Conservation (phyloP, 2,329 filamentous ascomycete genomes). For the Exophiala alcalophila region DNA sequence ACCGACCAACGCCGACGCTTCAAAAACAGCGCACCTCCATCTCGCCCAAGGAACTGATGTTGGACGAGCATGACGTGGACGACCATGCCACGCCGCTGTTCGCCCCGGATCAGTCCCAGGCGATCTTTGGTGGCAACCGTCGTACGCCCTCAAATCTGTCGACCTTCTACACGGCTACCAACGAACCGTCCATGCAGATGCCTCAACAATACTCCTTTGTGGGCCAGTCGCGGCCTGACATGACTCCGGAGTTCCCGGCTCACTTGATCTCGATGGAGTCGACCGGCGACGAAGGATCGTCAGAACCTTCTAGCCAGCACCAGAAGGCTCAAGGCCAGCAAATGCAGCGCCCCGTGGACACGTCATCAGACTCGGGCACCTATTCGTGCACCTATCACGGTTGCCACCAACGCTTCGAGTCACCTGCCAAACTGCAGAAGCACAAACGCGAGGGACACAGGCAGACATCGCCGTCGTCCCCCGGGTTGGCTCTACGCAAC, state of each 20-base stretch:
- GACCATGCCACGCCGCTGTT: constrained; percentile 70
- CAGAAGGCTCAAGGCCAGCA: constrained; percentile 48
- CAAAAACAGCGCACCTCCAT: constrained; percentile 71
- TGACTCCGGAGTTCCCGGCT: constrained; percentile 57
- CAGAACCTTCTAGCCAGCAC: constrained; percentile 28
- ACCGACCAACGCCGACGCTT: constrained; percentile 38
- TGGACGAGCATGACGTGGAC: constrained; percentile 78
- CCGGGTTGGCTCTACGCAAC: constrained; percentile 63
- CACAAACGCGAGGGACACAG: constrained; percentile 94
- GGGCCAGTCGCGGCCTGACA: constrained; percentile 35
- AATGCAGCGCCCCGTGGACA: constrained; percentile 59
- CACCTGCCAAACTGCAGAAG: constrained; percentile 80
- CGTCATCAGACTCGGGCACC: constrained; percentile 74
- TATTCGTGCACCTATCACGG: constrained; percentile 97
- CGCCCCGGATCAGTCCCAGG: constrained; percentile 54
- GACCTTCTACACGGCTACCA: constrained; percentile 34
- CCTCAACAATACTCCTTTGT: constrained; percentile 31
- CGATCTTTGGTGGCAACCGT: constrained; percentile 51
- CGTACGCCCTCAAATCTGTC: constrained; percentile 34
- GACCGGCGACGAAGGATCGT: constrained; percentile 51
- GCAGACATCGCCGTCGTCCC: constrained; percentile 58
- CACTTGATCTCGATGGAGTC: constrained; percentile 62
- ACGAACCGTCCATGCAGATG: constrained; percentile 26
- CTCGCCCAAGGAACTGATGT: constrained; percentile 84
- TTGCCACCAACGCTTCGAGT: constrained; percentile 83